Base-by-base conservation (phyloP, 345 rosid genomes). In the Iberis pinnata region DNA sequence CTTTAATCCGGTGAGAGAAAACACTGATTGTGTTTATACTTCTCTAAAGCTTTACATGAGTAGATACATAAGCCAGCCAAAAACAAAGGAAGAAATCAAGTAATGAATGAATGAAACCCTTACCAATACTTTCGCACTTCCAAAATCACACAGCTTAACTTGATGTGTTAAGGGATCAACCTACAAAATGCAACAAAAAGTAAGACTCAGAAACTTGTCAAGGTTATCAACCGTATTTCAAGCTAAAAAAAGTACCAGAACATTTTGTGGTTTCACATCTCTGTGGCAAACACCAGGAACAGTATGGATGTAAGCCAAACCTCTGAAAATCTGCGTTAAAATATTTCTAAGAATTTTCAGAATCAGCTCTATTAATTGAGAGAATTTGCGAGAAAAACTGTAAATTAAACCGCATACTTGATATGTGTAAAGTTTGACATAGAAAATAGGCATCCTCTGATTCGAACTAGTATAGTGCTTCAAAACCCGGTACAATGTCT, bases 211-310 rank as follows among this genome's bases (percentile, higher is more conserved):
- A 49, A 49, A 27, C 8, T 43, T 11, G 32, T 49, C 13, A 49
- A 49, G 13, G 17, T 32, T 31, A 45, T 40, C 35, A 33, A 25
- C 51, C 36, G 46, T 20, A 40, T 13, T 17, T 16, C 27, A 49
- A 40, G 35, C 7, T 12, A 57, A 22, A 43, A 10, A 26, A 39
- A 72, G 17, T 78, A 89, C 95, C 93, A 89, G 67, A 27, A 89
- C 80, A 67, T 86, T 89, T 77, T 89, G 97, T 31, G 97, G 97
- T 60, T 89, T 89, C 63, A 89, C 72, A 69, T 89, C 97, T 60
- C 95, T 79, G 68, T 89, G 97, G 58, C 95, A 89, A 58, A 89
- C 86, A 53, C 86, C 89, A 49, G 85, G 78, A 43, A 79, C 81
- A 29, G 75, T 67, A 58, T 86, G 97, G 68, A 89, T 83, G 68